phyloP scores from a whole-genome alignment of 345 rosid genomes.

The Viola odorata region DNA sequence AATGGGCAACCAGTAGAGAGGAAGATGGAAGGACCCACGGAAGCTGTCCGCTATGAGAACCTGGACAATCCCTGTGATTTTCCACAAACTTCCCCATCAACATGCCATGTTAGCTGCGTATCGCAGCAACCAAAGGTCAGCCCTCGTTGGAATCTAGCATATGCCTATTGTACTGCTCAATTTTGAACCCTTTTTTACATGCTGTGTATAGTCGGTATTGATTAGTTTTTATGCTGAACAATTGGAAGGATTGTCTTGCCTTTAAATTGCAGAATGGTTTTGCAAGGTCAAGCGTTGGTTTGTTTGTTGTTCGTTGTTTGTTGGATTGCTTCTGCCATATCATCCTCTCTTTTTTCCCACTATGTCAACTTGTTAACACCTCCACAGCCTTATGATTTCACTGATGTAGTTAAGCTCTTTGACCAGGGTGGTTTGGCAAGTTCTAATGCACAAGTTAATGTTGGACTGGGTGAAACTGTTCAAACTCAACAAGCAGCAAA shows the following conservation, averaged over 20 bases:
- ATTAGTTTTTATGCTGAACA: background rate
- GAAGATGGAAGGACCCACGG: conserved; percentile 40
- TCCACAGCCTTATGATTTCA: background rate
- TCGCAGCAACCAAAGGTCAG: conserved; percentile 53
- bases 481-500: conserved; percentile 14
- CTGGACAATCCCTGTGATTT: conserved; percentile 34
- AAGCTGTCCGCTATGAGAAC: conserved; percentile 37
- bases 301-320: too few species aligned
- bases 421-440: conserved; percentile 38
- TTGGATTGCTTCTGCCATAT: too few species aligned
- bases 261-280: background rate
- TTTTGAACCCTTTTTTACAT: background rate
- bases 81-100: conserved; percentile 33
- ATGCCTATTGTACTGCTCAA: conserved; percentile 3
- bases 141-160: conserved; percentile 5
- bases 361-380: too few species aligned
- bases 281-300: background rate
- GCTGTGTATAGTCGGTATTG: background rate
- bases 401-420: background rate
- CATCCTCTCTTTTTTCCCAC: too few species aligned
- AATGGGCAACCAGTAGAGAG: conserved; percentile 42
- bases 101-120: conserved; percentile 28
- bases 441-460: conserved; percentile 31
- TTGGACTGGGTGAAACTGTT: conserved; percentile 34
- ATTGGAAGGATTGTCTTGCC: background rate